A percentile compares a stretch with the other conserved stretches of the same genome.
Conservation (phyloP, 176 grass and related monocot genomes). For the Sorghum bicolor region Sorghum_bicolor_NCBIv3 NC_012872.2:69052501-69053000, state of each 20-base stretch:
- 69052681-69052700: too few relatives aligned
- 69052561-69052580: constrained; percentile 22
- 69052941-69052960: not conserved
- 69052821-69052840: too few relatives aligned
- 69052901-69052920: not conserved
- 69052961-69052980: not conserved
- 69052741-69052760: too few relatives aligned
- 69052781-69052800: not conserved
- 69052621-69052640: constrained; percentile 1
- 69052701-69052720: too few relatives aligned
- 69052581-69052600: not conserved
- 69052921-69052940: too few relatives aligned
- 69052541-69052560: not conserved
- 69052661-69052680: not conserved
- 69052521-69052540: not conserved
- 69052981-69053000: not conserved
- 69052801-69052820: not conserved
- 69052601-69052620: not conserved
- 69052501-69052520: too few relatives aligned
- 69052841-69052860: not conserved
- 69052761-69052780: not conserved
- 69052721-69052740: too few relatives aligned
- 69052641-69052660: not conserved
- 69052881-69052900: too few relatives aligned
- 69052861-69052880: not conserved